Evolutionary conservation across 768 basidiomycete genomes (phyloP).

Genomic region (Cytidiella melzeri): DNA sequence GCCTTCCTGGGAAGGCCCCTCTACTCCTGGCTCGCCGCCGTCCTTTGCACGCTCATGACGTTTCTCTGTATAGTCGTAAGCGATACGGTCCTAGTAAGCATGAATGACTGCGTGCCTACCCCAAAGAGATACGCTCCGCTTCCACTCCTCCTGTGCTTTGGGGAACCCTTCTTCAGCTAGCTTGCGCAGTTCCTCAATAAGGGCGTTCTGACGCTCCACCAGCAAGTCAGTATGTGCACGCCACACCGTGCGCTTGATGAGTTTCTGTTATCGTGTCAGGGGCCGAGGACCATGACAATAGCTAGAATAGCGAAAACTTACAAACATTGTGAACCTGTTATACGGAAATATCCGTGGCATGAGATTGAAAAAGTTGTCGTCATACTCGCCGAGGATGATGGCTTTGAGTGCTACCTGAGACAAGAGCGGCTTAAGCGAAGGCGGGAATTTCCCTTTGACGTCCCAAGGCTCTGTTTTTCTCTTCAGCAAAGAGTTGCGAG

Average conservation of each 20-base stretch:
- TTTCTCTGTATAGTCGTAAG: constrained; percentile 36
- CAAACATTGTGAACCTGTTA: constrained; percentile 91
- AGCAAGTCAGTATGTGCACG: constrained; percentile 63
- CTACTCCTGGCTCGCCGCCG: constrained; percentile 23
- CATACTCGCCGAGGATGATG: constrained; percentile 80
- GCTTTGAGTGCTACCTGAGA: constrained; percentile 70
- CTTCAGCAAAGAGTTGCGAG: neutral
- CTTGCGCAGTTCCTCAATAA: constrained; percentile 55
- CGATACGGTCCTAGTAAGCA: neutral
- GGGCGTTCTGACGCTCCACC: constrained; percentile 57
- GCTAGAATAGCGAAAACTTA: constrained; percentile 31
- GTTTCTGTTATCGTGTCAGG: constrained; percentile 50
- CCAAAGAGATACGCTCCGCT: constrained; percentile 64
- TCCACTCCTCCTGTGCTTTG: constrained; percentile 73
- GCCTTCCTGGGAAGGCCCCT: constrained; percentile 31
- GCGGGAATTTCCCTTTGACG: constrained; percentile 87
- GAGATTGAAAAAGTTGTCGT: constrained; percentile 85
- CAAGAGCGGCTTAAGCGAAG: constrained; percentile 65
- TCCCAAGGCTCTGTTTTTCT: constrained; percentile 61
- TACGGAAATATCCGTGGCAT: constrained; percentile 90
- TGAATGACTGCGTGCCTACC: constrained; percentile 37
- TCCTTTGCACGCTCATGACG: constrained; percentile 30
- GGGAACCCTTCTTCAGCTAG: constrained; percentile 61
- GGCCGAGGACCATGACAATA: neutral
- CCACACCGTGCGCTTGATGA: constrained; percentile 88